Evolutionary conservation across 768 basidiomycete genomes (phyloP).

Genomic region (Podaxis sp.): DNA sequence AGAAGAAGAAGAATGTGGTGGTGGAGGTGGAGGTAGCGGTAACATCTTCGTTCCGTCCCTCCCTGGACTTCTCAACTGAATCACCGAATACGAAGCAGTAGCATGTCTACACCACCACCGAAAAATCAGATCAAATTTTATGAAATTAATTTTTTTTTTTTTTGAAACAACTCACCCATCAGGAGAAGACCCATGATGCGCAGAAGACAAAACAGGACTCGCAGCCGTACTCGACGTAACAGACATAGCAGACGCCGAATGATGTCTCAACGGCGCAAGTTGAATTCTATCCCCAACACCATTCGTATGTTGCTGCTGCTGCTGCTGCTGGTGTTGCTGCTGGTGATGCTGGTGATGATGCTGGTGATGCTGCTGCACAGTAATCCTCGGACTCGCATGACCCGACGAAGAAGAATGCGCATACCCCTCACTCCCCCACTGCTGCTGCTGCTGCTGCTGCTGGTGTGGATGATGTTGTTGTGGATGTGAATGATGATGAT

Average conservation of each 20-base stretch:
- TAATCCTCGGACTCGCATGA: background rate
- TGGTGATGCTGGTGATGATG: too few relatives aligned
- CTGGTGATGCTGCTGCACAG: background rate
- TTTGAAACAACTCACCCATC: background rate
- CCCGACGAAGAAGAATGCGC: background rate
- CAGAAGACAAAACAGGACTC: conserved; percentile 13
- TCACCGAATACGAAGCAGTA: conserved; percentile 19
- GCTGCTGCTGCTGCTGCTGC: conserved; percentile 9
- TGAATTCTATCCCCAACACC: conserved; percentile 40
- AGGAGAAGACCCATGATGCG: conserved; percentile 6
- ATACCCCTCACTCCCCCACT: conserved; percentile 6
- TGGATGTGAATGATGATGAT: too few relatives aligned
- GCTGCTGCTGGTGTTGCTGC: background rate
- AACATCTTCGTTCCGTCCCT: conserved; percentile 21
- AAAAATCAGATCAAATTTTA: background rate
- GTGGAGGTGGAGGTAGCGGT: conserved; percentile 6
- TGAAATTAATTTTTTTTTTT: too few relatives aligned
- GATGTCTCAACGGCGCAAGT: conserved; percentile 46
- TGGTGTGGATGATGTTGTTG: background rate
- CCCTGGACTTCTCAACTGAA: conserved; percentile 32
- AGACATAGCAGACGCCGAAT: background rate
- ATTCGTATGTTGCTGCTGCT: background rate
- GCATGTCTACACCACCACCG: background rate
- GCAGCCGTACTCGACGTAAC: conserved; percentile 6
- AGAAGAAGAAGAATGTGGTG: too few relatives aligned